Evolutionary conservation across 139 green algal species (phyloP).

Genomic region (Desmodesmus armatus): DNA sequence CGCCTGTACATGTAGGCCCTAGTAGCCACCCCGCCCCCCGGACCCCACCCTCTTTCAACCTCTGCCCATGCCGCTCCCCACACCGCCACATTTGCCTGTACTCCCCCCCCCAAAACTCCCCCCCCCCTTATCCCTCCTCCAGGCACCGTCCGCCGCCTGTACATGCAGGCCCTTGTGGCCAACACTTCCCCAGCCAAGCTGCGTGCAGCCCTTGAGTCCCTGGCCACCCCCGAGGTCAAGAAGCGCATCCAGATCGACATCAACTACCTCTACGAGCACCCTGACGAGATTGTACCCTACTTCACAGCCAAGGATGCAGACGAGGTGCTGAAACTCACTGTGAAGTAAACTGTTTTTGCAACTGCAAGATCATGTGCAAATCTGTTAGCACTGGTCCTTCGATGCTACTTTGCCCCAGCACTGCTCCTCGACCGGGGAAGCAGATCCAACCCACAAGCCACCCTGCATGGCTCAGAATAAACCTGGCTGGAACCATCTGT

Average conservation of each 20-base stretch:
- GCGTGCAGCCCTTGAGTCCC: neutral
- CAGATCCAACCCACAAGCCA: too few relatives aligned
- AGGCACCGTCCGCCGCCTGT: constrained; percentile 39
- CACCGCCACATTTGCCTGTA: too few relatives aligned
- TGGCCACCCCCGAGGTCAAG: constrained; percentile 12
- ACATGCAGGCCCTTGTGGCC: constrained; percentile 33
- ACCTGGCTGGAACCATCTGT: too few relatives aligned
- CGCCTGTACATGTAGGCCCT: too few relatives aligned
- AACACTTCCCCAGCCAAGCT: constrained; percentile 16
- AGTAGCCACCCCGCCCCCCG: neutral
- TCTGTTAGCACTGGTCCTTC: too few relatives aligned
- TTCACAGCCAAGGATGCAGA: constrained; percentile 27
- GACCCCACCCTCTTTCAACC: neutral
- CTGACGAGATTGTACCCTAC: constrained; percentile 43
- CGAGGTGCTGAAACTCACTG: too few relatives aligned
- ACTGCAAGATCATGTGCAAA: too few relatives aligned
- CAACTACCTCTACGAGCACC: constrained; percentile 35
- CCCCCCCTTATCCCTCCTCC: neutral
- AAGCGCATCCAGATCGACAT: constrained; percentile 13
- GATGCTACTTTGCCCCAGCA: too few relatives aligned
- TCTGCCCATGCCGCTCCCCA: neutral
- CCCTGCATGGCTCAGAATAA: too few relatives aligned
- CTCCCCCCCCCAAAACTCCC: too few relatives aligned
- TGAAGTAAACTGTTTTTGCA: too few relatives aligned
- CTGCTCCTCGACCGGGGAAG: too few relatives aligned